Percentiles rank a stretch among this genome's conserved stretches.
phyloP scores from a whole-genome alignment of 164 flowering plant species.

The Piper betle region DNA sequence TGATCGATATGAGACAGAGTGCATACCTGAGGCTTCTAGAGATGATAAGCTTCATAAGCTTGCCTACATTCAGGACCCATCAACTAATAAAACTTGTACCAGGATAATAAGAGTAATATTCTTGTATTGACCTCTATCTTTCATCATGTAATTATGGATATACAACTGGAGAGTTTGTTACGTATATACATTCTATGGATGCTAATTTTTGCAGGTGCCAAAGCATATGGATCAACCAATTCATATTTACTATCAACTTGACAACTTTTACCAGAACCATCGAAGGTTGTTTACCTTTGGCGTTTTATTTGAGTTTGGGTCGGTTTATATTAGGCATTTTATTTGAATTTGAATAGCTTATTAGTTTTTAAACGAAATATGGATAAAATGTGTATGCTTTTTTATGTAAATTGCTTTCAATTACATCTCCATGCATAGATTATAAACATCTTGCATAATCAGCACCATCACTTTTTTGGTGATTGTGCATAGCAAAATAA shows the following conservation, averaged over 20 bases:
- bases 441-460: no score
- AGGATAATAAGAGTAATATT: conserved; percentile 29
- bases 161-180: no score
- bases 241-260: conserved; percentile 71
- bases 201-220: conserved; percentile 27
- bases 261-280: conserved; percentile 79
- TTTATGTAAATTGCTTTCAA: no score
- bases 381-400: no score
- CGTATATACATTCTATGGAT: no score
- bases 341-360: not conserved
- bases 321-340: not conserved
- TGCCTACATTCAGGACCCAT: conserved; percentile 30
- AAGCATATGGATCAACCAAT: conserved; percentile 70
- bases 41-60: conserved; percentile 21
- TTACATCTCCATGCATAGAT: no score
- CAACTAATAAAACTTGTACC: conserved; percentile 40
- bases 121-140: no score
- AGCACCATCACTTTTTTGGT: no score
- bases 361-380: no score
- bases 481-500: no score
- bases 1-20: conserved; percentile 61
- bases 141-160: no score
- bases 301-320: not conserved
- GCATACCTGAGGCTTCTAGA: conserved; percentile 37
- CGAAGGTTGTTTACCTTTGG: conserved; percentile 31